Base-by-base conservation (phyloP, 2,329 filamentous ascomycete genomes). In the Aspergillus pseudonomiae region DNA sequence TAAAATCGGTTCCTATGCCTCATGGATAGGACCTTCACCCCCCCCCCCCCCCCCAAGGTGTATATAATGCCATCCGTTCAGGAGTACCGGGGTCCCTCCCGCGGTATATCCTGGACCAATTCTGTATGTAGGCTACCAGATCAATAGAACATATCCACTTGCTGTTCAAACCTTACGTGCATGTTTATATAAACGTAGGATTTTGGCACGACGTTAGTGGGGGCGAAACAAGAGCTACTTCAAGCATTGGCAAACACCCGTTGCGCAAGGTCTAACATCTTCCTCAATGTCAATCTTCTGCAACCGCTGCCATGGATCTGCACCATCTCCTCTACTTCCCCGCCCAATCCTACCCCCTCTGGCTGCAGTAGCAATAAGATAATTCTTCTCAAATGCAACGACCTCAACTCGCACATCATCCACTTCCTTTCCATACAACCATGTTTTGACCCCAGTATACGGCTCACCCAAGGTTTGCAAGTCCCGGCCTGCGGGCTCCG, bases 311-410 rank as follows among this genome's bases (percentile, higher is more conserved):
- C 82, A 79, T 0, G 77, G 61, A 67, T 77, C 75, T 2, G 21
- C 28, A 21, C 34, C 59, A 19, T 26, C 46, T 3, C 14, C 21
- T 19, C 46, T 21, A n/a, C 32, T 21, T 24, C 28, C 57, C 19
- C 24, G 26, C 12, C 76, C 78, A 57, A 81, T 63, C 11, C 68
- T 63, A n/a, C 72, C 72, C 0, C 75, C 75, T 19, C 79, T 79
- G 32, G 80, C 82, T 6, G 86, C 86, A 36, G 85, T 85, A 0
- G 85, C 84, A 67, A 89, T 78, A 74, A 89, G 83, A 69, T 84
- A 89, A 60, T 86, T 80, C 63, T 83, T 78, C 65, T 86, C 86
- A 70, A 86, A 88, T 0, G 85, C 82, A 61, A 85, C 81, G 21
- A 89, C 81, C 71, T 87, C 85, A 68, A 89, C 78, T 56, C 81